Evolutionary conservation across 441 rosid species (phyloP).

Genomic region (Eutrema salsugineum): DNA sequence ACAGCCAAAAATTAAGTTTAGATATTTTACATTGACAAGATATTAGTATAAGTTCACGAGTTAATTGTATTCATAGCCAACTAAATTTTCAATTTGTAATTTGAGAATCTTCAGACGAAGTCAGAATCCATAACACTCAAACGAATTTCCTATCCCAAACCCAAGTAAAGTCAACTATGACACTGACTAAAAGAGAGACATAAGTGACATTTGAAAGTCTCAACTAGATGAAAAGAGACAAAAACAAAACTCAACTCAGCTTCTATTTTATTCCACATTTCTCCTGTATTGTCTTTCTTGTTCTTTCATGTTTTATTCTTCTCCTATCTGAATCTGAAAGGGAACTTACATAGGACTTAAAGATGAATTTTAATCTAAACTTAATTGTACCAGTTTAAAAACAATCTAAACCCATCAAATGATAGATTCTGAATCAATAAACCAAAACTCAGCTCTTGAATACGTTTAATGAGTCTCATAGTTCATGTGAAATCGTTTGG

Average conservation of each 20-base stretch:
- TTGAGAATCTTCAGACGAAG: not conserved
- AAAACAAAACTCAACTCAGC: conserved; percentile 3
- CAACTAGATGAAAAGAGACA: conserved; percentile 11
- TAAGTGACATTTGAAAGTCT: not conserved
- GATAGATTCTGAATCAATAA: not conserved
- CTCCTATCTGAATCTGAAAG: not conserved
- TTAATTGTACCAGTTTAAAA: not conserved
- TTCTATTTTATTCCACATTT: not conserved
- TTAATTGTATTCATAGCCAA: not conserved
- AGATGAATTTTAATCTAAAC: not conserved
- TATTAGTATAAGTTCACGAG: not conserved
- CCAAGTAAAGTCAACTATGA: not conserved
- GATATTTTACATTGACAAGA: not conserved
- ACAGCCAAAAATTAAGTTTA: too few relatives aligned
- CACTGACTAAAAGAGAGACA: not conserved
- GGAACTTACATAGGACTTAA: not conserved
- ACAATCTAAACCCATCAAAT: not conserved
- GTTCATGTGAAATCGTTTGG: conserved; percentile 55
- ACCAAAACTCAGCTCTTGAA: not conserved
- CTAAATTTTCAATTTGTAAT: not conserved
- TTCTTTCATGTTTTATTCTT: not conserved
- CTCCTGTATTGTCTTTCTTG: not conserved
- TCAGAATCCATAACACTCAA: not conserved
- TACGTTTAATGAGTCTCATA: not conserved
- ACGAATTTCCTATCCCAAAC: not conserved